Evolutionary conservation across 345 rosid genomes (phyloP).

Genomic region (Ceriops zippeliana): DNA sequence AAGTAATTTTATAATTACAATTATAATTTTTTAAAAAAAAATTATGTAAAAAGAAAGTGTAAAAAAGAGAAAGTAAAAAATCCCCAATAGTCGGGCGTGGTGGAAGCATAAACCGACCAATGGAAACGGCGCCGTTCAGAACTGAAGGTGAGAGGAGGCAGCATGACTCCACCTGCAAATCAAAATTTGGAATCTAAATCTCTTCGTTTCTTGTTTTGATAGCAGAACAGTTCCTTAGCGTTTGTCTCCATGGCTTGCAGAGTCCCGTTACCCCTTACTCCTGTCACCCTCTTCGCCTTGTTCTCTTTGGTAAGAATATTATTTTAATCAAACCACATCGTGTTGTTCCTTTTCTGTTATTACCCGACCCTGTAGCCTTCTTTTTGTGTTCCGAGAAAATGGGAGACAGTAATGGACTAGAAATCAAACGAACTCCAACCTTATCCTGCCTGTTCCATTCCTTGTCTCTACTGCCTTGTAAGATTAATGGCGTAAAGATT

Average conservation of each 20-base stretch:
- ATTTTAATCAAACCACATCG: too few species aligned
- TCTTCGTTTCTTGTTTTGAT: too few species aligned
- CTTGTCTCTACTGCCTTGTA: not conserved
- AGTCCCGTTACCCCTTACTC: not conserved
- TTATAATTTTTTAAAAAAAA: too few species aligned
- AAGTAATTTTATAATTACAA: too few species aligned
- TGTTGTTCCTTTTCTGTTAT: not conserved
- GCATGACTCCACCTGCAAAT: not conserved
- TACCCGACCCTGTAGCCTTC: not conserved
- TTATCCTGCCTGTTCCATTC: not conserved
- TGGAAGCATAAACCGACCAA: too few species aligned
- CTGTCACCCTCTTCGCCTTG: constrained; percentile 17
- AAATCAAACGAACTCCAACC: not conserved
- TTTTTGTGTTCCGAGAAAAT: not conserved
- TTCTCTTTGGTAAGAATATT: constrained; percentile 20
- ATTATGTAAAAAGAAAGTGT: too few species aligned
- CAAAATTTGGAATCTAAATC: not conserved
- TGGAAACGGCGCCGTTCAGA: not conserved
- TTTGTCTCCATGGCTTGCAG: not conserved
- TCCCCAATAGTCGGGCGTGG: too few species aligned
- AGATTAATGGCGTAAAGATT: not conserved
- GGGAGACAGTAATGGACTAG: not conserved
- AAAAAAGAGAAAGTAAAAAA: too few species aligned
- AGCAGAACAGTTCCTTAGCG: not conserved
- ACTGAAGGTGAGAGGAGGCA: not conserved